A percentile compares a stretch with the other conserved stretches of the same genome.
These are phyloP conservation scores for Paramecium bursaria DNA, from an alignment of 73 alveolate species.

Conservation along the genomic window DNA sequence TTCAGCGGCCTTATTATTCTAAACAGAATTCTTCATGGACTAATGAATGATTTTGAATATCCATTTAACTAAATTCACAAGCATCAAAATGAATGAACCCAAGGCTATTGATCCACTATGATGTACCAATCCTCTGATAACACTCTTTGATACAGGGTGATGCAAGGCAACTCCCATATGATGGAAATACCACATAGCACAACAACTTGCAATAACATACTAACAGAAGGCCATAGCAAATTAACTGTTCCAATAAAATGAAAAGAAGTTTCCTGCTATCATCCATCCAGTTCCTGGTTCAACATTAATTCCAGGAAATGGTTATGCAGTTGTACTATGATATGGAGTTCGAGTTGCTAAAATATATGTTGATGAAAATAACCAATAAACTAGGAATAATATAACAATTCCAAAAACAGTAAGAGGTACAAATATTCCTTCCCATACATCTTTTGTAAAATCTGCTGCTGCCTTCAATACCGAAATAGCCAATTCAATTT, in stretches of 20 bases:
- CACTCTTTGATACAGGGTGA: slow-evolving; percentile 78
- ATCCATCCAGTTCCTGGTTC: slow-evolving; percentile 21
- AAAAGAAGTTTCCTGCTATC: slow-evolving; percentile 13
- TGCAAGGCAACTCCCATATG: slow-evolving; percentile 77
- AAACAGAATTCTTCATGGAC: slow-evolving; percentile 71
- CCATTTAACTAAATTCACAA: slow-evolving; percentile 31
- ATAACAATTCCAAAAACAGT: slow-evolving; percentile 70
- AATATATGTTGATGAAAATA: slow-evolving; percentile 72
- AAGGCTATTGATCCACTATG: slow-evolving; percentile 92
- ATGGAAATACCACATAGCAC: slow-evolving; percentile 95
- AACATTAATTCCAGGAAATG: slow-evolving; percentile 11
- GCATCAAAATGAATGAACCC: slow-evolving; percentile 92
- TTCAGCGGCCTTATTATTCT: slow-evolving; percentile 79
- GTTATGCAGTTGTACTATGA: neutral
- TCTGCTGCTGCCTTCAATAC: slow-evolving; percentile 82
- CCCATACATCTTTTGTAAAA: slow-evolving; percentile 73
- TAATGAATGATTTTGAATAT: slow-evolving; percentile 40
- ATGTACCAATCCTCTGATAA: slow-evolving; percentile 88
- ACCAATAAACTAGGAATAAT: slow-evolving; percentile 76
- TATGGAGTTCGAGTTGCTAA: slow-evolving; percentile 67
- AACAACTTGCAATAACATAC: slow-evolving; percentile 88
- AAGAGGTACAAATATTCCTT: slow-evolving; percentile 71
- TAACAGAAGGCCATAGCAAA: slow-evolving; percentile 76
- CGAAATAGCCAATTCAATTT: slow-evolving; percentile 70
- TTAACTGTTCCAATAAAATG: slow-evolving; percentile 57